phyloP scores from a whole-genome alignment of 441 rosid genomes.

The Sinapis alba region DNA sequence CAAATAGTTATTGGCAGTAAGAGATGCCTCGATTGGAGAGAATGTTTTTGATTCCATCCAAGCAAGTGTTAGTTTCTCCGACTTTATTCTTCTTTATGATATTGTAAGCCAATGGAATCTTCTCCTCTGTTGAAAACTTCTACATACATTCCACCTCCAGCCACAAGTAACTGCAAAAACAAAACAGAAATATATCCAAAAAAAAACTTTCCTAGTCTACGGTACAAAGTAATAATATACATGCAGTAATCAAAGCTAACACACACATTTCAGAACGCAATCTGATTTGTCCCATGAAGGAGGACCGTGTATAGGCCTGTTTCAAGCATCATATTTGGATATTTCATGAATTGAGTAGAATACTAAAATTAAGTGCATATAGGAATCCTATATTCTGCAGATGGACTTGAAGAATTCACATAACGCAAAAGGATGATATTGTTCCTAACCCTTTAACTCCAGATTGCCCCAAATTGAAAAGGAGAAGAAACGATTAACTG shows the following conservation, averaged over 20 bases:
- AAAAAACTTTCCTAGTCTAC: no score
- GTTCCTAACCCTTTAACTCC: neutral
- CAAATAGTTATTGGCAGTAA: conserved; percentile 67
- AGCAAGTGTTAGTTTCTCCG: conserved; percentile 79
- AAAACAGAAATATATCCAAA: neutral
- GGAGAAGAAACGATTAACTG: no score
- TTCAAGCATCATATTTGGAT: neutral
- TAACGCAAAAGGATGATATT: neutral
- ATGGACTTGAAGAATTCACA: neutral
- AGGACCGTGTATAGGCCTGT: neutral
- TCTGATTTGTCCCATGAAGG: neutral
- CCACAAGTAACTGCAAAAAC: conserved; percentile 72
- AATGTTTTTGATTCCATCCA: conserved; percentile 90
- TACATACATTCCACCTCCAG: conserved; percentile 92
- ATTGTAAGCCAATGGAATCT: conserved; percentile 79
- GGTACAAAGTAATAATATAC: neutral
- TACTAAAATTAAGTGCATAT: neutral
- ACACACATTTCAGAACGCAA: neutral
- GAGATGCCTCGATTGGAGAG: conserved; percentile 52
- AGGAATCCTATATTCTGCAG: neutral
- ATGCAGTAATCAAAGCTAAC: neutral
- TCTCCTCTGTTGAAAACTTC: conserved; percentile 95
- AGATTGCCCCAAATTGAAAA: no score
- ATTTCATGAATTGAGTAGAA: neutral
- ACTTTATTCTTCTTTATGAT: conserved; percentile 85